A percentile compares a stretch with the other conserved stretches of the same genome.
Conservation (phyloP, 345 rosid genomes). For the Corchorus olitorius region DNA sequence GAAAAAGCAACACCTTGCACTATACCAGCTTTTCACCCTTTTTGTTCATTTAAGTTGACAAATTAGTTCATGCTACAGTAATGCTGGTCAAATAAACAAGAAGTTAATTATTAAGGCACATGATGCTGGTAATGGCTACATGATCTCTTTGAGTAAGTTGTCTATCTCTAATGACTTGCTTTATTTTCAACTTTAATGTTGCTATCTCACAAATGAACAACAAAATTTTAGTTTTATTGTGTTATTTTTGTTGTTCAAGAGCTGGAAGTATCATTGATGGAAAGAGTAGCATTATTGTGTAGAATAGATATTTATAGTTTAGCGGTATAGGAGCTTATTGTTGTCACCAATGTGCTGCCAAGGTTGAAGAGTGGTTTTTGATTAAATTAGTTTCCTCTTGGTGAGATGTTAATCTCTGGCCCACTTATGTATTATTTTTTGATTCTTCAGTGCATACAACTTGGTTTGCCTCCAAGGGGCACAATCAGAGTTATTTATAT, state of each 20-base stretch:
- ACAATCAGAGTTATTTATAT: neutral
- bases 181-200: slow-evolving; percentile 13
- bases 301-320: neutral
- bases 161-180: neutral
- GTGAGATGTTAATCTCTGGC: neutral
- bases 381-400: neutral
- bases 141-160: slow-evolving; percentile 74
- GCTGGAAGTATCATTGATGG: neutral
- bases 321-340: neutral
- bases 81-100: slow-evolving; percentile 96
- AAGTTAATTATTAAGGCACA: slow-evolving; percentile 68
- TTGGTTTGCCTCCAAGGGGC: neutral
- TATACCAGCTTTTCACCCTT: neutral
- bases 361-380: neutral
- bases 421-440: neutral
- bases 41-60: neutral
- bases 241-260: neutral
- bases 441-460: neutral
- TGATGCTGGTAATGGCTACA: slow-evolving; percentile 67
- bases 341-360: neutral
- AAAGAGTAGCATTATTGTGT: neutral
- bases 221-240: neutral
- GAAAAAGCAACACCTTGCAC: neutral
- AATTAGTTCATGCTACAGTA: slow-evolving; percentile 46
- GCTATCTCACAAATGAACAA: neutral